Conservation (phyloP, 441 rosid species). For the Populus tomentosa region DNA sequence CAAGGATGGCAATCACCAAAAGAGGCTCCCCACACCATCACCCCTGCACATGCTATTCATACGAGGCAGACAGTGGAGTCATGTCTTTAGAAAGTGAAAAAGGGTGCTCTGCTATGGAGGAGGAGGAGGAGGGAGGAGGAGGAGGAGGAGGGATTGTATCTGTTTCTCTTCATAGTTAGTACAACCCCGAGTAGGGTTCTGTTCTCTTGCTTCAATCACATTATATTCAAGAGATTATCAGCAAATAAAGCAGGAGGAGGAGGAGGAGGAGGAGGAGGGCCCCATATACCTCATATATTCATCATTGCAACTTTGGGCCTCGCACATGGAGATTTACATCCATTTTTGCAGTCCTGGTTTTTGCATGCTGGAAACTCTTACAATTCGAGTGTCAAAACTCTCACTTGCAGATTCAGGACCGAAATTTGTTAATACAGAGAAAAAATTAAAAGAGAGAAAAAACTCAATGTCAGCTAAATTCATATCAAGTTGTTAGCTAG, state of each 20-base stretch:
- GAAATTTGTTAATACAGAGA: neutral
- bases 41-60: conserved; percentile 26
- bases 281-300: neutral
- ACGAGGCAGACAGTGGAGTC: conserved; percentile 24
- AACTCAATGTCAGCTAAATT: neutral
- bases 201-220: conserved; percentile 4
- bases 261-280: too few relatives aligned
- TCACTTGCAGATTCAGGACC: too few relatives aligned
- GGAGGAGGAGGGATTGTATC: neutral
- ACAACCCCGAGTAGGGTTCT: neutral
- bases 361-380: neutral
- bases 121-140: too few relatives aligned
- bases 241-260: too few relatives aligned
- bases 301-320: neutral
- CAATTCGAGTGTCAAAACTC: neutral
- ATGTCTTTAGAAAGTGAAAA: conserved; percentile 14
- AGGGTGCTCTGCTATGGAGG: neutral
- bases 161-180: neutral
- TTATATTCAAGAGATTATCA: too few relatives aligned
- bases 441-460: neutral
- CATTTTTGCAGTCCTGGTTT: neutral
- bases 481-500: too few relatives aligned
- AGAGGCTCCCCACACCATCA: conserved; percentile 21
- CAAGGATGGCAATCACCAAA: conserved; percentile 17
- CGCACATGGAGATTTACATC: neutral